Evolutionary conservation across 2,329 filamentous ascomycete species (phyloP).

Genomic region (Fulvia fulva): DNA sequence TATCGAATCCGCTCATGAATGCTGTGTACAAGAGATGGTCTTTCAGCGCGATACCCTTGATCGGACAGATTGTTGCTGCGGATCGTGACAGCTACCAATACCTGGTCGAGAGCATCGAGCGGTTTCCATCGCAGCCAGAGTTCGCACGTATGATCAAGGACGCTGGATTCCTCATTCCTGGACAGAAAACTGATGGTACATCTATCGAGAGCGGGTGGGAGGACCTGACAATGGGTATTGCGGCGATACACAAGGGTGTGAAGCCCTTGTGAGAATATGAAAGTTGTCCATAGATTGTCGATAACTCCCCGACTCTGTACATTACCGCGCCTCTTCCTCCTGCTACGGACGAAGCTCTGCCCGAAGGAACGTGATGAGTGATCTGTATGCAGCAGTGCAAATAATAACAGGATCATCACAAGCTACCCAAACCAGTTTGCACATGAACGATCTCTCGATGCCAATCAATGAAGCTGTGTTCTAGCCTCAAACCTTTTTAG

Average conservation of each 20-base stretch:
- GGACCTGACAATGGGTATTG: constrained; percentile 86
- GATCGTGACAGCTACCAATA: constrained; percentile 98
- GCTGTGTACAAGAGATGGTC: constrained; percentile 92
- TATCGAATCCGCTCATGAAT: constrained; percentile 73
- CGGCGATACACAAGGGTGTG: constrained; percentile 93
- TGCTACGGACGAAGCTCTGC: neutral
- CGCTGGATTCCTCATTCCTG: constrained; percentile 82
- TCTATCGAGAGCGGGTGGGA: constrained; percentile 66
- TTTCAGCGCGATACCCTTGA: constrained; percentile 88
- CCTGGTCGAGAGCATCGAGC: constrained; percentile 94
- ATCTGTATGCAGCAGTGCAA: neutral
- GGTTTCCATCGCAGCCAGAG: constrained; percentile 79
- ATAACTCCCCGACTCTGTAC: neutral
- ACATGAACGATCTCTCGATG: neutral
- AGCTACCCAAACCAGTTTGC: neutral
- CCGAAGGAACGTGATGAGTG: neutral
- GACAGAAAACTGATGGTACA: constrained; percentile 33
- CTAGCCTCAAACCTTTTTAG: neutral
- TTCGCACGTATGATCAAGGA: constrained; percentile 79
- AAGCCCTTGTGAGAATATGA: constrained; percentile 58
- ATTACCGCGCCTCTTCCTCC: neutral
- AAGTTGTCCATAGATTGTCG: neutral
- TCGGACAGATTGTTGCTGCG: constrained; percentile 89
- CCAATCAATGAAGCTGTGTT: neutral
- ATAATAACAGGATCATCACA: neutral